A percentile compares a stretch with the other conserved stretches of the same genome.
Conservation (phyloP, 306 rosid genomes). For the Medicago arabica region DNA sequence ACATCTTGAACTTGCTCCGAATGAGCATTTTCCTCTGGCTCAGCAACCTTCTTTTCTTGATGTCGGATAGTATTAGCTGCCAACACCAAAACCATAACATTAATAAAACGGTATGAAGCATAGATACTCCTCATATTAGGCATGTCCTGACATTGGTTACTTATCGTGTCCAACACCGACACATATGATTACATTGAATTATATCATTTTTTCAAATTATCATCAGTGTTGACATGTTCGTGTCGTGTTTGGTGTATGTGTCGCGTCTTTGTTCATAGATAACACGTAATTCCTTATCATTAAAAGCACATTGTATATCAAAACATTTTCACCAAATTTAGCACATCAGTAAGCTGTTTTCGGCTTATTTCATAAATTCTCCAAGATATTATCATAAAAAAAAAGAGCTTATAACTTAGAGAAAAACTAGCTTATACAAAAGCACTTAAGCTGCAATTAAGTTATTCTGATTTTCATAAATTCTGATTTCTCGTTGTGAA, state of each 20-base stretch:
- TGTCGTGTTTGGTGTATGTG: too few species aligned
- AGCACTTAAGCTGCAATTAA: too few species aligned
- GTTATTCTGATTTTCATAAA: too few species aligned
- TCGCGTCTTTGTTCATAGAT: too few species aligned
- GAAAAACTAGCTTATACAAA: too few species aligned
- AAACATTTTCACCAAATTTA: neutral
- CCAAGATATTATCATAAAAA: neutral
- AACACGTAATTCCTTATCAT: neutral
- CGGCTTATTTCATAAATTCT: neutral
- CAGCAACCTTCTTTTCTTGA: slow-evolving; percentile 52
- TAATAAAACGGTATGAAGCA: neutral
- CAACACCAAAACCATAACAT: slow-evolving; percentile 22
- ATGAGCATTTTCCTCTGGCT: slow-evolving; percentile 25
- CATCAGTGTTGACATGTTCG: too few species aligned
- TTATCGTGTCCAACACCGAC: too few species aligned
- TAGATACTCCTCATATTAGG: too few species aligned
- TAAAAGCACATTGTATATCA: neutral
- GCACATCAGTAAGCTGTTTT: neutral
- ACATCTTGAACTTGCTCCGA: slow-evolving; percentile 10
- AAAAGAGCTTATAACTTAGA: neutral
- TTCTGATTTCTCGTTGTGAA: too few species aligned
- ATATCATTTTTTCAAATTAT: too few species aligned
- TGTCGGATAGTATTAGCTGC: slow-evolving; percentile 75
- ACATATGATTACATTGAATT: too few species aligned
- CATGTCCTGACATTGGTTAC: too few species aligned